Evolutionary conservation across 306 rosid genomes (phyloP).

Genomic region (Pueraria montana): DNA sequence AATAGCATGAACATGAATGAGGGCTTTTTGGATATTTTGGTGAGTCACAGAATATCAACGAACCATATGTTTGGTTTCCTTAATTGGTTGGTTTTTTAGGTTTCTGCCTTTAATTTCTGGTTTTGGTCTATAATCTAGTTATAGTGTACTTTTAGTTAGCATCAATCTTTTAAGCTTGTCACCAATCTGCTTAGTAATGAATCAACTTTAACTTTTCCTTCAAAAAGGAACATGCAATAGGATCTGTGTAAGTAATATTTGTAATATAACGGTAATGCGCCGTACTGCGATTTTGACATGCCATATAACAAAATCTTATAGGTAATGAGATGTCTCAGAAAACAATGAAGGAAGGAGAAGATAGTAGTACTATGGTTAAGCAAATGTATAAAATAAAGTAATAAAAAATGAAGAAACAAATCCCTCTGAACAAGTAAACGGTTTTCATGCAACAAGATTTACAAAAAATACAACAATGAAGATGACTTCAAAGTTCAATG

Average conservation of each 20-base stretch:
- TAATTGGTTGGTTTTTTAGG: slow-evolving; percentile 17
- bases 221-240: slow-evolving; percentile 11
- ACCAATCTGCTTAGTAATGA: neutral
- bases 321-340: slow-evolving; percentile 21
- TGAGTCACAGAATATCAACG: slow-evolving; percentile 24
- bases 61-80: slow-evolving; percentile 39
- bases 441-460: slow-evolving; percentile 54
- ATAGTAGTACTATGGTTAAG: neutral
- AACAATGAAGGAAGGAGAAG: slow-evolving; percentile 36
- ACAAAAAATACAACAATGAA: slow-evolving; percentile 50
- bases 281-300: slow-evolving; percentile 19
- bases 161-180: neutral
- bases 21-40: slow-evolving; percentile 40
- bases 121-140: slow-evolving; percentile 36
- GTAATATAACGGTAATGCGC: slow-evolving; percentile 1
- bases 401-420: slow-evolving; percentile 33
- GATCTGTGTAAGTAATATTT: neutral
- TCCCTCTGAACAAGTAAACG: slow-evolving; percentile 50
- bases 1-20: slow-evolving; percentile 41
- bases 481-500: slow-evolving; percentile 56
- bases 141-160: slow-evolving; percentile 27
- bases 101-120: slow-evolving; percentile 18
- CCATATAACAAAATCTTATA: neutral
- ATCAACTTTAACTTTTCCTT: neutral
- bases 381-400: neutral